Evolutionary conservation across 2,329 filamentous ascomycete genomes (phyloP), one percentile per base, ranked within the genome.

Genomic region (Trichoderma sp.): DNA sequence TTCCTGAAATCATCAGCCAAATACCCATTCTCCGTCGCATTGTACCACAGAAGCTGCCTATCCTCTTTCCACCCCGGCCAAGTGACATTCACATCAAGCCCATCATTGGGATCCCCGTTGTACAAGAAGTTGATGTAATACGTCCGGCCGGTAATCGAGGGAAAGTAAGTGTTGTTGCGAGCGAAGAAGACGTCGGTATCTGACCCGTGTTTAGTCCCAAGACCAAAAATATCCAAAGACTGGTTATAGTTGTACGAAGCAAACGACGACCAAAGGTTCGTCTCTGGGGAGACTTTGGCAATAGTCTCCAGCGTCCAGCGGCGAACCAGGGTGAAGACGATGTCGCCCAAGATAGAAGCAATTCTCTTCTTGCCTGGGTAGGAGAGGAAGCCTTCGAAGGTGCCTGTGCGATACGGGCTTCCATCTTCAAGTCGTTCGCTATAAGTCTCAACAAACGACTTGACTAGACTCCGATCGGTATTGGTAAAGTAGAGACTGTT

Each of bases 351-450:
- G 30, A 95, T 88, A 39, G 93, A 92, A 1, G 92, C 89, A 0
- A 94, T 82, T 13, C 92, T 90, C 81, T 95, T 95, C 84, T 89
- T 95, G 74, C 92, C 88, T 0, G 93, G 91, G 77, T 93, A 94
- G 76, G 13, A 6, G 20, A n/a, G 1, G 12, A 88, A 84, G 76
- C 91, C 89, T 81, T 94, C 92, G 12, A 91, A 74, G 6, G 86
- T 73, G 0, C 87, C 84, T 0, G 92, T 95, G 62, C 89, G 85
- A 84, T 93, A 95, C 0, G 93, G 93, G 3, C 90, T 92, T 43
- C 93, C 93, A 20, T 86, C 73, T 7, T 84, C 81, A 17, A 85
- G 78, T 23, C 83, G 82, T 17, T 85, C 79, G 2, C 87, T 85
- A 77, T 95, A 96, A 0, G 87, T 88, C 39, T 80, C 81, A 6